Percentiles rank a stretch among this genome's conserved stretches.
Evolutionary conservation across 1,284 basidiomycete species (phyloP).

Genomic region (Boletus putidus): DNA sequence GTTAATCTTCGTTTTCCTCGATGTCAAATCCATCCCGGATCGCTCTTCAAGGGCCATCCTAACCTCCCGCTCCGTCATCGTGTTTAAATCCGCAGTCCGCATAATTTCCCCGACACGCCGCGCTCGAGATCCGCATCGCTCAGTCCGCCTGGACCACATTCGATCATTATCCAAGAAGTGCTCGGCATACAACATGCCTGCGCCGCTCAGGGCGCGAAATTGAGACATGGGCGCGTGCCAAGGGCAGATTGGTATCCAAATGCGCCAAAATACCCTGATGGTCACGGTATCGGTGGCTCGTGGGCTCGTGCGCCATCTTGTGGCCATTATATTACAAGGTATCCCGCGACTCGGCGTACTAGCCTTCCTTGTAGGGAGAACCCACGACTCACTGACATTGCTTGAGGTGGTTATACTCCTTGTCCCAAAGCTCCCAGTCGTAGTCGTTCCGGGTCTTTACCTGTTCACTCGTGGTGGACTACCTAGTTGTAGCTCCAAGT

Average conservation of each 20-base stretch:
- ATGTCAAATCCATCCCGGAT: conserved; percentile 70
- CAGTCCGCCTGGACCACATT: conserved; percentile 47
- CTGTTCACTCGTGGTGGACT: too few relatives aligned
- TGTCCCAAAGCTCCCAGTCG: conserved; percentile 97
- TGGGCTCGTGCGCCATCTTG: conserved; percentile 76
- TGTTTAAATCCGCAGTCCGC: conserved; percentile 77
- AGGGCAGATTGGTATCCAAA: conserved; percentile 80
- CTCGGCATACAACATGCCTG: conserved; percentile 48
- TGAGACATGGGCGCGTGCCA: conserved; percentile 60
- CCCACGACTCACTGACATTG: conserved; percentile 85
- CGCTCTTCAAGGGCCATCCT: conserved; percentile 77
- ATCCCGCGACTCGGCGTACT: conserved; percentile 70
- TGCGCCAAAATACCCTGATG: too few relatives aligned
- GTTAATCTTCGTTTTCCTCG: conserved; percentile 69
- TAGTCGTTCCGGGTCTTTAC: conserved; percentile 98
- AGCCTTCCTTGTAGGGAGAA: conserved; percentile 71
- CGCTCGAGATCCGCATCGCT: conserved; percentile 71
- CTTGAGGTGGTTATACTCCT: conserved; percentile 91
- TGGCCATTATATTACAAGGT: conserved; percentile 79
- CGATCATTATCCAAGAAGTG: too few relatives aligned
- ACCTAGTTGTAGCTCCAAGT: too few relatives aligned
- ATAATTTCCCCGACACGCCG: conserved; percentile 77
- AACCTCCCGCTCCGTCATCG: conserved; percentile 87
- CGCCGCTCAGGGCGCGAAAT: conserved; percentile 44
- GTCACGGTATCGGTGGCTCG: conserved; percentile 56